Conservation (phyloP, 805 yeast genomes). For the Vanderwaltozyma yarrowii region DNA sequence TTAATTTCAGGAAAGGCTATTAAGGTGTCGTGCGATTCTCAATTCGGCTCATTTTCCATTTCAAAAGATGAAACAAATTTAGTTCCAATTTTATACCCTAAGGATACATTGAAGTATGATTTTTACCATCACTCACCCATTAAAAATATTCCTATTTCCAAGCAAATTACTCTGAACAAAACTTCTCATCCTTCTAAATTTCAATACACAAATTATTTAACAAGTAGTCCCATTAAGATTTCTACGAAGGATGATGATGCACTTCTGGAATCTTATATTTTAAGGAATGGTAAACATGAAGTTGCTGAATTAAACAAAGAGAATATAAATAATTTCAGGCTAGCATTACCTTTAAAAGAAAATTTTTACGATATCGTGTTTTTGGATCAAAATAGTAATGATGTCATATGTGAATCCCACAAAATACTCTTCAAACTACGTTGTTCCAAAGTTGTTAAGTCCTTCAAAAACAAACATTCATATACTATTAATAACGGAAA, state of each 20-base stretch:
- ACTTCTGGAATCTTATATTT: neutral
- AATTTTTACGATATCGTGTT: constrained; percentile 13
- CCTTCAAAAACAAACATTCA: constrained; percentile 1
- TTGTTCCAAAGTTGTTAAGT: constrained; percentile 7
- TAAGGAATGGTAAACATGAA: too few relatives aligned
- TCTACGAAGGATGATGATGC: neutral
- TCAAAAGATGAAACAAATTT: constrained; percentile 51
- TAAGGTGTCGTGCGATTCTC: constrained; percentile 55
- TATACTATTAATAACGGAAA: constrained; percentile 5
- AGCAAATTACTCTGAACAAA: neutral
- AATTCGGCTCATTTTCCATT: constrained; percentile 57
- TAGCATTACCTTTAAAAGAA: neutral
- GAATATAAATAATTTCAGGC: neutral
- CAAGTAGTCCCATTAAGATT: neutral
- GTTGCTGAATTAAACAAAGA: neutral
- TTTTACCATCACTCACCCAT: constrained; percentile 46
- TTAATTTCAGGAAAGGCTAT: constrained; percentile 27
- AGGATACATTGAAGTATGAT: constrained; percentile 41
- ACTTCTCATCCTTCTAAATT: neutral
- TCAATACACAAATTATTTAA: neutral
- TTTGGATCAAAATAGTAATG: constrained; percentile 2
- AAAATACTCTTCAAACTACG: constrained; percentile 12
- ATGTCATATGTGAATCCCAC: constrained; percentile 16
- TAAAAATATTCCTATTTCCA: neutral
- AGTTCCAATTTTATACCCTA: constrained; percentile 44